A percentile compares a stretch with the other conserved stretches of the same genome.
Conservation (phyloP, 2,329 filamentous ascomycete genomes). For the Lachnellula willkommii region DNA sequence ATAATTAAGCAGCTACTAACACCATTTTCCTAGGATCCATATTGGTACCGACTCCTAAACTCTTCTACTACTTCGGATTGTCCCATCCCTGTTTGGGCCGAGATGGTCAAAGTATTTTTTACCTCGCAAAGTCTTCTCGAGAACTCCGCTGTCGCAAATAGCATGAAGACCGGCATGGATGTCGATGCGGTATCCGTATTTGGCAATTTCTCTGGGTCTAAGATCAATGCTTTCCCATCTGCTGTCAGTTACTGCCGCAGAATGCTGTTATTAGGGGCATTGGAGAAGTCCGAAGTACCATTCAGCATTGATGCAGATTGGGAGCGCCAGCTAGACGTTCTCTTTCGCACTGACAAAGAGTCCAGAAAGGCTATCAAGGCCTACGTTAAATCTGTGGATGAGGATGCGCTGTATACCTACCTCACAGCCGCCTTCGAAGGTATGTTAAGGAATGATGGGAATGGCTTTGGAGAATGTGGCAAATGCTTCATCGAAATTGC, state of each 20-base stretch:
- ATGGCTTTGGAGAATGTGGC: conserved; percentile 42
- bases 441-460: conserved; percentile 40
- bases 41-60: conserved; percentile 63
- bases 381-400: conserved; percentile 44
- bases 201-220: conserved; percentile 36
- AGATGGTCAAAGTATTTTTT: conserved; percentile 48
- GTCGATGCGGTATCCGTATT: conserved; percentile 35
- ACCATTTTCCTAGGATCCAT: conserved; percentile 41
- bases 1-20: background rate
- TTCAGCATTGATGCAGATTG: conserved; percentile 67
- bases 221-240: conserved; percentile 56
- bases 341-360: conserved; percentile 63
- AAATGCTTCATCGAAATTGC: conserved; percentile 50
- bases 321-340: conserved; percentile 71
- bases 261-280: conserved; percentile 53
- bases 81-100: conserved; percentile 46
- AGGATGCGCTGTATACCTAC: conserved; percentile 38
- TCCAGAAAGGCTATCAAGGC: conserved; percentile 54
- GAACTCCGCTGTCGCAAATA: conserved; percentile 29
- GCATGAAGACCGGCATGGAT: conserved; percentile 36
- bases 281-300: conserved; percentile 26
- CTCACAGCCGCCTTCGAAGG: conserved; percentile 54
- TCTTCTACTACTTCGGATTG: conserved; percentile 37
- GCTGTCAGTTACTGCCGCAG: conserved; percentile 64
- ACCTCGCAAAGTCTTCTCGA: conserved; percentile 30